Percentiles rank a stretch among this genome's conserved stretches.
phyloP scores from a whole-genome alignment of 257 asterid species.

The Henckelia pumila region DNA sequence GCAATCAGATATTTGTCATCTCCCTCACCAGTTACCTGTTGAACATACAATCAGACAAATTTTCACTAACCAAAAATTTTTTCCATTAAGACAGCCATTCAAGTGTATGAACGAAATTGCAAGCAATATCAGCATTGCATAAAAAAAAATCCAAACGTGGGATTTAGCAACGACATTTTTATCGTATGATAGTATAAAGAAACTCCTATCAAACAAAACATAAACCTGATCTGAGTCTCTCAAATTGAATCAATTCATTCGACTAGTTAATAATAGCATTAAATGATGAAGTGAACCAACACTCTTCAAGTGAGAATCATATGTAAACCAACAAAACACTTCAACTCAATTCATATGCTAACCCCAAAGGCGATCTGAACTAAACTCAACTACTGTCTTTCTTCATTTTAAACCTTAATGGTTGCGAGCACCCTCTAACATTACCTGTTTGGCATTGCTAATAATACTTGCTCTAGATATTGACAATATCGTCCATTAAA shows the following conservation, averaged over 20 bases:
- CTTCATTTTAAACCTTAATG: neutral
- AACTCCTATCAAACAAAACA: neutral
- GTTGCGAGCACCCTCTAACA: neutral
- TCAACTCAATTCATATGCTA: neutral
- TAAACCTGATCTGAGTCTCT: neutral
- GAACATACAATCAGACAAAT: conserved; percentile 22
- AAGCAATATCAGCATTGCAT: neutral
- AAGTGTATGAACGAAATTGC: neutral
- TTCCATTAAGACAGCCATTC: neutral
- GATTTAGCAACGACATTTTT: neutral
- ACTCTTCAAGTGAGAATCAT: neutral
- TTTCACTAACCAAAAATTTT: neutral
- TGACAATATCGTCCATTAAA: no score
- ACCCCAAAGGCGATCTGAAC: neutral
- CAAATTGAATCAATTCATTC: neutral
- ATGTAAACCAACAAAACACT: neutral
- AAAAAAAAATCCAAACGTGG: conserved; percentile 2
- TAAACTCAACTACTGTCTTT: neutral
- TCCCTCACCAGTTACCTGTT: conserved; percentile 93
- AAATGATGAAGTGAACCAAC: neutral
- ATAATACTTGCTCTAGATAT: neutral
- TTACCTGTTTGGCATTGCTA: neutral
- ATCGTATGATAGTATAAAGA: neutral
- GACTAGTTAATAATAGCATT: no score
- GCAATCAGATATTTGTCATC: conserved; percentile 96